Base-by-base conservation (phyloP, 371 early-diverging fungal species). In the Apophysomyces elegans region DNA sequence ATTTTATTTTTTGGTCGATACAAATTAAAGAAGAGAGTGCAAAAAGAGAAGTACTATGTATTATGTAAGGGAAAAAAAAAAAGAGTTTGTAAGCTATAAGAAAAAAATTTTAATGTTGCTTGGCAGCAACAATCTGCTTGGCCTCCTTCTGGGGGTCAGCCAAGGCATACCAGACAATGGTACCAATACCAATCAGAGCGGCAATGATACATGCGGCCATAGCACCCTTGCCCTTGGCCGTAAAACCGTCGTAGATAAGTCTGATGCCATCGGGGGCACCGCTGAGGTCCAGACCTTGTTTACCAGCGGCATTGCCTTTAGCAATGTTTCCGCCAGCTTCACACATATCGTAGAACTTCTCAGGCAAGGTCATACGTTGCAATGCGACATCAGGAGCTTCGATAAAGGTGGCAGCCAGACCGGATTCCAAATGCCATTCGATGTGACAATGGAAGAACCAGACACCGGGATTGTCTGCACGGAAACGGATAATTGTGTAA, bases 361-460 rank as follows among this genome's bases (percentile, higher is more conserved):
- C 79, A 9, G 86, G 84, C 37, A 89, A 71, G 4, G 61, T 64
- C 65, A 82, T 61, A 37, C 70, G 67, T 54, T 79, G 62, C 65
- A 65, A 82, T 41, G 69, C 80, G 38, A 89, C 74, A 12, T 82
- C 80, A 8, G 93, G 94, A 4, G 90, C 91, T 68, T 90, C 93
- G 58, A 93, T 73, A 65, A 94, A 73, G 21, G 83, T 64, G 57
- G 79, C 78, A 45, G 75, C 82, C 56, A 90, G 72, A 57, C 91
- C 91, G 46, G 90, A 73, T 38, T 77, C 78, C 43, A 85, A 69
- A 79, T 94, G 95, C 91, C 91, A 91, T 70, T 87, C 87, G 46
- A 92, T 89, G 68, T 94, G 95, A 73, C 94, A 94, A 75, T 94
- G 81, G 73, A 86, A 73, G 44, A 84, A 65, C 93, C 92, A 92